Percentiles rank a stretch among this genome's conserved stretches.
Conservation (phyloP, 2,329 filamentous ascomycete species). For the Ascochyta koolunga region DNA sequence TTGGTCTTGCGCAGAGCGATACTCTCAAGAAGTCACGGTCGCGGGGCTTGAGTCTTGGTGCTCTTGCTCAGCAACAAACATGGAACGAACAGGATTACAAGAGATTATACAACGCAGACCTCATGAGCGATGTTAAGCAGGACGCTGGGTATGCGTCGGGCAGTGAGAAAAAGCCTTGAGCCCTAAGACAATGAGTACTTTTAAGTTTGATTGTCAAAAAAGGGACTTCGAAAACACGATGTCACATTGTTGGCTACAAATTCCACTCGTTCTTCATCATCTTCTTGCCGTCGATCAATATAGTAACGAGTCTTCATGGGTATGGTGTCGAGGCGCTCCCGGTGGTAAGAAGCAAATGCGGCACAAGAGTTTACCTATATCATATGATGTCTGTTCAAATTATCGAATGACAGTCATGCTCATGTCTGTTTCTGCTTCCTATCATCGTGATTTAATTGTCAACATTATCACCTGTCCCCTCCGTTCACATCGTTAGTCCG, state of each 20-base stretch:
- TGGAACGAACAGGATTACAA: slow-evolving; percentile 47
- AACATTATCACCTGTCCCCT: too few relatives aligned
- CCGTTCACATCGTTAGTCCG: too few relatives aligned
- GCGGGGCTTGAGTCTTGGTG: slow-evolving; percentile 38
- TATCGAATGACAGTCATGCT: not conserved
- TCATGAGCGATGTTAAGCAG: slow-evolving; percentile 32
- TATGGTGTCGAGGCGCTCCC: slow-evolving; percentile 5
- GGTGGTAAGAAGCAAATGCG: not conserved
- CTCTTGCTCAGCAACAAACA: slow-evolving; percentile 38
- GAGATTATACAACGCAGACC: slow-evolving; percentile 34
- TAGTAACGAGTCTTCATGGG: not conserved
- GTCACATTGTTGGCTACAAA: not conserved
- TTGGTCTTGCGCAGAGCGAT: slow-evolving; percentile 32
- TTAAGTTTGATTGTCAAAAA: not conserved
- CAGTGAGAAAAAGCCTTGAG: slow-evolving; percentile 10
- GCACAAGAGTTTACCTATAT: not conserved
- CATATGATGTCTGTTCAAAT: not conserved
- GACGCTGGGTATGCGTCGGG: slow-evolving; percentile 36
- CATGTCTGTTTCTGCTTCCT: too few relatives aligned
- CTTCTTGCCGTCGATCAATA: not conserved
- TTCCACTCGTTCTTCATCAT: not conserved
- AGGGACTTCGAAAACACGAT: not conserved
- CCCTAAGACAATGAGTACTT: not conserved
- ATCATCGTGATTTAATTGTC: too few relatives aligned
- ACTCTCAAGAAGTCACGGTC: slow-evolving; percentile 37